Evolutionary conservation across 768 basidiomycete species (phyloP).

Genomic region (Naganishia randhawae): DNA sequence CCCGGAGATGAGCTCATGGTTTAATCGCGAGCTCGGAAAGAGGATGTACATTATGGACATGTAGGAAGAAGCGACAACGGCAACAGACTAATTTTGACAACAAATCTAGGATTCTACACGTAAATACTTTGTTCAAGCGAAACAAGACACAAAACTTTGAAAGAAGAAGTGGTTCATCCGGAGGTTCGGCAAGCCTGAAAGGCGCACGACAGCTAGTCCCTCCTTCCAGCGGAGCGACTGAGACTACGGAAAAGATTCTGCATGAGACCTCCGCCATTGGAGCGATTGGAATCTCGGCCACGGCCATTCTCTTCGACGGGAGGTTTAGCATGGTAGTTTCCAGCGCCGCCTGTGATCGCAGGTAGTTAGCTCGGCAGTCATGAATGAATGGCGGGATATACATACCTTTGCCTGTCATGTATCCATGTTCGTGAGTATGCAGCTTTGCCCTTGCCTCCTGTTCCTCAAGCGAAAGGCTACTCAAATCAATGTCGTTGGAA

Average conservation of each 20-base stretch:
- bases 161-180: not conserved
- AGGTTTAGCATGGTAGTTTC: conserved; percentile 11
- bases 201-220: not conserved
- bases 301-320: conserved; percentile 31
- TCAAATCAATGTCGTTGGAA: conserved; percentile 29
- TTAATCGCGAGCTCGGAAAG: too few relatives aligned
- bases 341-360: not conserved
- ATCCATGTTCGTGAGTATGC: conserved; percentile 30
- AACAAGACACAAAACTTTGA: not conserved
- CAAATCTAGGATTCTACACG: not conserved
- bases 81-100: not conserved
- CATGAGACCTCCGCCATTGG: conserved; percentile 35
- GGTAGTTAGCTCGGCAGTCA: not conserved
- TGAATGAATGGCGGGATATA: conserved; percentile 14
- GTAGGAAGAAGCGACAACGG: not conserved
- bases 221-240: conserved; percentile 35
- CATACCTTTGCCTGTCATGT: conserved; percentile 41
- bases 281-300: conserved; percentile 28
- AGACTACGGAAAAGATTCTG: conserved; percentile 43
- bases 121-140: not conserved
- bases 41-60: not conserved
- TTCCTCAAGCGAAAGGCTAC: conserved; percentile 42
- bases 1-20: too few relatives aligned
- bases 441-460: conserved; percentile 40
- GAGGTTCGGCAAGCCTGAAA: not conserved